phyloP scores from a whole-genome alignment of 2,329 filamentous ascomycete genomes.

The Colletotrichum lentis region DNA sequence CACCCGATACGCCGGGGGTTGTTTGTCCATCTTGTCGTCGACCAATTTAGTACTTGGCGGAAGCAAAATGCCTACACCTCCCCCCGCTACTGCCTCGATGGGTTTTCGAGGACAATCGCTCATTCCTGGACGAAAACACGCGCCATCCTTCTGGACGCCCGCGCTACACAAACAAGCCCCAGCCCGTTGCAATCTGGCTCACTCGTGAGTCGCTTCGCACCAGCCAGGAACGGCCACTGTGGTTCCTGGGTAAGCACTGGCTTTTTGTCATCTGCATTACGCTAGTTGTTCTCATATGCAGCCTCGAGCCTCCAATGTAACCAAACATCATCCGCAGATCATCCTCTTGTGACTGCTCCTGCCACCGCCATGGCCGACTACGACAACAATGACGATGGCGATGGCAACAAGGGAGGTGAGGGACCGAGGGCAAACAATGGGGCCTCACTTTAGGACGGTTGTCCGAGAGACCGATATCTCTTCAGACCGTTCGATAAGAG shows the following conservation, averaged over 20 bases:
- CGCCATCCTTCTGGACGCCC: background rate
- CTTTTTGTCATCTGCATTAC: conserved; percentile 13
- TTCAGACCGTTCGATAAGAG: conserved; percentile 11
- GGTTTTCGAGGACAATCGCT: background rate
- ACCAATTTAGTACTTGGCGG: background rate
- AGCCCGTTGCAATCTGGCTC: conserved; percentile 3
- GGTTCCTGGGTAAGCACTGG: background rate
- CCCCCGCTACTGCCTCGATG: background rate
- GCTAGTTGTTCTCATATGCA: conserved; percentile 10
- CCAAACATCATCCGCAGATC: conserved; percentile 6
- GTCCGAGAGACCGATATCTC: conserved; percentile 23
- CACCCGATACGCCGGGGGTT: background rate
- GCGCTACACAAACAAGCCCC: conserved; percentile 10
- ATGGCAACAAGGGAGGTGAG: background rate
- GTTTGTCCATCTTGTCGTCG: background rate
- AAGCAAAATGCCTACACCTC: background rate
- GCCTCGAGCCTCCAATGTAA: conserved; percentile 18
- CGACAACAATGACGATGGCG: background rate
- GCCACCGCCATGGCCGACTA: no score
- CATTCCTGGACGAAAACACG: background rate
- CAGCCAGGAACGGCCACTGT: conserved; percentile 16
- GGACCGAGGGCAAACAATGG: background rate
- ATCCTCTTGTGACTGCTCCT: conserved; percentile 5
- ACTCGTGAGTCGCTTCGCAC: conserved; percentile 23
- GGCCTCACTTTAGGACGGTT: background rate